Percentiles rank a stretch among this genome's conserved stretches.
phyloP scores from a whole-genome alignment of 257 asterid species.

The Solanum ossicruentum region DNA sequence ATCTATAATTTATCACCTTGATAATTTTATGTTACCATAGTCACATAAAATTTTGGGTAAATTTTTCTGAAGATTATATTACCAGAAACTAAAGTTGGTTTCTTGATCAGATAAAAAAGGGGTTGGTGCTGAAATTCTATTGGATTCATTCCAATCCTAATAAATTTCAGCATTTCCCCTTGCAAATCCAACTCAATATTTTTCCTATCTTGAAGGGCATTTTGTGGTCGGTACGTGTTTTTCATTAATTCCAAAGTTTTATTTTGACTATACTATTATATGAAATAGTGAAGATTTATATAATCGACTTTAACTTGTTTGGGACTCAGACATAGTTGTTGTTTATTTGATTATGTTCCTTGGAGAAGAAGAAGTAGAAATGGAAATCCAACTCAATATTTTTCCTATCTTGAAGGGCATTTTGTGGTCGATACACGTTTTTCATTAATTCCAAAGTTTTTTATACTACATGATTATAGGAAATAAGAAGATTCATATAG shows the following conservation, averaged over 20 bases:
- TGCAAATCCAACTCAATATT: not conserved
- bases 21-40: not conserved
- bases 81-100: not conserved
- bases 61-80: not conserved
- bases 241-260: not conserved
- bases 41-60: not conserved
- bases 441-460: not conserved
- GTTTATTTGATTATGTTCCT: not conserved
- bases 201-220: not conserved
- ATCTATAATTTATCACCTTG: not conserved
- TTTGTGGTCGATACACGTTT: not conserved
- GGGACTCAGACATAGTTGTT: not conserved
- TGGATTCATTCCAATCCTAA: constrained; percentile 22
- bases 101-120: not conserved
- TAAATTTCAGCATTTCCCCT: constrained; percentile 25
- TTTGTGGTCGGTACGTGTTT: not conserved
- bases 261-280: not conserved
- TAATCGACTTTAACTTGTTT: not conserved
- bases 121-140: constrained; percentile 22
- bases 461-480: not conserved
- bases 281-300: not conserved
- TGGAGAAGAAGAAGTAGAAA: too few relatives aligned
- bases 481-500: not conserved
- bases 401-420: not conserved
- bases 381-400: not conserved